Conservation (phyloP, 441 rosid genomes). For the Erodium moschatum region DNA sequence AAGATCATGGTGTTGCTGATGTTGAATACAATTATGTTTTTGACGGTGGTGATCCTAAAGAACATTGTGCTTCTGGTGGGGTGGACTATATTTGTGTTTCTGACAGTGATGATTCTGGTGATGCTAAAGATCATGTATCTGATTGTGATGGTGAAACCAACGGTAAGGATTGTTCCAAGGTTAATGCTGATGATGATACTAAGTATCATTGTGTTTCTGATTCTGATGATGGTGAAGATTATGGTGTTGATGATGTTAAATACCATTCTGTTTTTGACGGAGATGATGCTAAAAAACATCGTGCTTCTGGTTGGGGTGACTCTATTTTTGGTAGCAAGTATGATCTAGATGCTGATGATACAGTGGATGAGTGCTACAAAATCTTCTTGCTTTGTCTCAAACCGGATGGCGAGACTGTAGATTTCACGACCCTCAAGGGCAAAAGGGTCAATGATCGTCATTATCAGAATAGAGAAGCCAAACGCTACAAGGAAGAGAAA, state of each 20-base stretch:
- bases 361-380: not conserved
- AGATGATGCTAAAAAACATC: not conserved
- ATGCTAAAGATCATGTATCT: too few relatives aligned
- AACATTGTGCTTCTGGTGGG: not conserved
- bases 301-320: too few relatives aligned
- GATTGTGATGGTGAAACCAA: not conserved
- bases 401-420: not conserved
- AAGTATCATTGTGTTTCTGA: not conserved
- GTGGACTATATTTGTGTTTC: not conserved
- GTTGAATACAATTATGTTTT: not conserved
- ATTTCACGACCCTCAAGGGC: not conserved
- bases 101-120: too few relatives aligned
- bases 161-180: not conserved
- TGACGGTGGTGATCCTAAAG: not conserved
- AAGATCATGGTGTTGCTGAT: not conserved
- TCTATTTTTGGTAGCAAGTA: too few relatives aligned
- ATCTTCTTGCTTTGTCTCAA: constrained; percentile 1
- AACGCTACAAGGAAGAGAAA: not conserved
- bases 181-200: not conserved
- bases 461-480: not conserved
- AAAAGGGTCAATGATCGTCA: not conserved
- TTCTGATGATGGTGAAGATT: not conserved
- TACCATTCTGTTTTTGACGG: not conserved
- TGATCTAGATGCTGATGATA: not conserved
- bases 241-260: not conserved